phyloP scores from a whole-genome alignment of 1,139 yeast genomes.

The Kodamaea suecica region DNA sequence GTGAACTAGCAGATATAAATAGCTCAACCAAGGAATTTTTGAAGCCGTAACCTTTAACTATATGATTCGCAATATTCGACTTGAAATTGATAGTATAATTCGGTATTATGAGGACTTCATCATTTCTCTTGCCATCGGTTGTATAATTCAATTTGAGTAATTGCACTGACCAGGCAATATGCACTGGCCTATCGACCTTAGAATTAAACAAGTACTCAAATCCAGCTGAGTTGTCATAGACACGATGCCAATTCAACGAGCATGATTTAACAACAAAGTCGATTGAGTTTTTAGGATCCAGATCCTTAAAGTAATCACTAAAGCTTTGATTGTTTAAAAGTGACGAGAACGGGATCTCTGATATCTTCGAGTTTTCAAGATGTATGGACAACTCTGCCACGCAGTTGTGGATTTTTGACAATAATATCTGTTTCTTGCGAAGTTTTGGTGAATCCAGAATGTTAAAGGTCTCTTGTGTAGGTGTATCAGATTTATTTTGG shows the following conservation, averaged over 20 bases:
- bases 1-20: slow-evolving; percentile 46
- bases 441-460: background rate
- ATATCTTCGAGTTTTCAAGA: slow-evolving; percentile 28
- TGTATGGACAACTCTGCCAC: slow-evolving; percentile 28
- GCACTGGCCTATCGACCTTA: slow-evolving; percentile 50
- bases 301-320: slow-evolving; percentile 23
- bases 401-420: slow-evolving; percentile 12
- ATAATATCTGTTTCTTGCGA: slow-evolving; percentile 8
- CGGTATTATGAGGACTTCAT: slow-evolving; percentile 52
- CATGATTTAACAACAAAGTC: slow-evolving; percentile 30
- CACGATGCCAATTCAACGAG: slow-evolving; percentile 31
- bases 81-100: slow-evolving; percentile 51
- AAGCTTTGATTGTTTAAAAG: slow-evolving; percentile 25
- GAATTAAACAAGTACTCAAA: slow-evolving; percentile 54
- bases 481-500: too few species aligned
- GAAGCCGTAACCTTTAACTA: slow-evolving; percentile 36
- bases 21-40: slow-evolving; percentile 36
- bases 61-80: slow-evolving; percentile 47
- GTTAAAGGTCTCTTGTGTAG: too few species aligned
- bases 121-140: slow-evolving; percentile 15
- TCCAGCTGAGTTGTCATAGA: slow-evolving; percentile 49
- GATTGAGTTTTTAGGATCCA: slow-evolving; percentile 27
- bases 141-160: slow-evolving; percentile 34
- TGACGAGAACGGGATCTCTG: slow-evolving; percentile 38
- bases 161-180: slow-evolving; percentile 45